These are phyloP conservation scores for Termitomyces sp. DNA, from an alignment of 768 basidiomycete species.

Conservation along the genomic window DNA sequence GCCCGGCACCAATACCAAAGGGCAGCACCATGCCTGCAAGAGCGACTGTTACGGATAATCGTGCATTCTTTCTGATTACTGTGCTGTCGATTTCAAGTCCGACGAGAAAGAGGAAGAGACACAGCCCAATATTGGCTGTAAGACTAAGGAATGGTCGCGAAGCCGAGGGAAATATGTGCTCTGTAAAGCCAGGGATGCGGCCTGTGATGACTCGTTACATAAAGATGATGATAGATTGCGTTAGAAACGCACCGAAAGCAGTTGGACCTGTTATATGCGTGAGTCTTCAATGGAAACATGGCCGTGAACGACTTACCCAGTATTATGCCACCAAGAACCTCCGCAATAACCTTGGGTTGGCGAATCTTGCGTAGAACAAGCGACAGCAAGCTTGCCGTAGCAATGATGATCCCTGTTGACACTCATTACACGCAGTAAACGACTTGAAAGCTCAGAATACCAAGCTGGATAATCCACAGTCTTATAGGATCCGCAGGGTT, in stretches of 20 bases:
- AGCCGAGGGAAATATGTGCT: conserved; percentile 71
- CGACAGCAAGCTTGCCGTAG: conserved; percentile 70
- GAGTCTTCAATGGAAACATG: background rate
- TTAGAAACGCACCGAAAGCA: conserved; percentile 30
- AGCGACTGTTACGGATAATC: conserved; percentile 63
- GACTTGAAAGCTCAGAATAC: conserved; percentile 29
- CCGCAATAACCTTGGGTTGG: conserved; percentile 84
- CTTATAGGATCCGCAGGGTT: conserved; percentile 65
- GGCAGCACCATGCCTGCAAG: conserved; percentile 83
- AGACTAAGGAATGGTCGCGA: conserved; percentile 79
- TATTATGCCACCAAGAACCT: conserved; percentile 83
- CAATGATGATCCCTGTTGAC: conserved; percentile 71
- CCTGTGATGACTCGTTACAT: too few relatives aligned
- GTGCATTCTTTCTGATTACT: conserved; percentile 74
- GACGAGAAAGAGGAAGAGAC: conserved; percentile 87
- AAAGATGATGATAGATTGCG: background rate
- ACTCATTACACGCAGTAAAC: background rate
- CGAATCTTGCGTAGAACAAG: conserved; percentile 65
- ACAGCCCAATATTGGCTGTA: conserved; percentile 83
- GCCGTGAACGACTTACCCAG: conserved; percentile 66
- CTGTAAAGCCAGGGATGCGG: conserved; percentile 82
- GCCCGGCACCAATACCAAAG: conserved; percentile 75
- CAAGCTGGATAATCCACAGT: conserved; percentile 75
- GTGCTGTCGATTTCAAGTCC: conserved; percentile 85
- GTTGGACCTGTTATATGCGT: conserved; percentile 35